Evolutionary conservation across 73 alveolate species (phyloP).

Genomic region (Paramecium pentaurelia): DNA sequence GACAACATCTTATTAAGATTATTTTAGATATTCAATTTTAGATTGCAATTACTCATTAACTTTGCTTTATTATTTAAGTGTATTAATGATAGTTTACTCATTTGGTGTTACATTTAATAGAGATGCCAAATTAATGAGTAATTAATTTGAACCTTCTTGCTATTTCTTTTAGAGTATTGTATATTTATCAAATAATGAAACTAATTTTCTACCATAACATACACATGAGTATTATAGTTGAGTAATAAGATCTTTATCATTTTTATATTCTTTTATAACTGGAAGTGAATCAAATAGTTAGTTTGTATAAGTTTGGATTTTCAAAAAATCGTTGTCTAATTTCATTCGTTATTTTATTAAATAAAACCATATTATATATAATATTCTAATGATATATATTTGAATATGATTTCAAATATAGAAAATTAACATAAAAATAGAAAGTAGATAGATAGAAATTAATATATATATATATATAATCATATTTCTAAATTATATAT

Average conservation of each 20-base stretch:
- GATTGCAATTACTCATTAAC: background rate
- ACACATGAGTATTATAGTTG: slow-evolving; percentile 33
- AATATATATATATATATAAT: no score
- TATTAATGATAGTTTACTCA: background rate
- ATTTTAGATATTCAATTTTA: background rate
- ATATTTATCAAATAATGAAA: slow-evolving; percentile 35
- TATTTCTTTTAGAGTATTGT: background rate
- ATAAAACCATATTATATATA: background rate
- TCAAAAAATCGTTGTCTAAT: slow-evolving; percentile 21
- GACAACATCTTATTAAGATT: background rate
- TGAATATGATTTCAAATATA: no score
- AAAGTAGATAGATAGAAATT: no score
- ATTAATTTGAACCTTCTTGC: background rate
- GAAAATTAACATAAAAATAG: no score
- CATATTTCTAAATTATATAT: slow-evolving; percentile 32
- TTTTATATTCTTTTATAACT: background rate
- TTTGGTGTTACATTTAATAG: background rate
- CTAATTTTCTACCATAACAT: slow-evolving; percentile 52
- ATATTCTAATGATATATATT: no score
- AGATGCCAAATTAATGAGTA: background rate
- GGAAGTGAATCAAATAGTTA: slow-evolving; percentile 20
- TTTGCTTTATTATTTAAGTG: background rate
- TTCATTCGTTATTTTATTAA: slow-evolving; percentile 26
- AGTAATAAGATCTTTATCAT: slow-evolving; percentile 24
- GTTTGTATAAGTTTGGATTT: slow-evolving; percentile 23